phyloP scores from a whole-genome alignment of 495 filamentous ascomycete species.

The Podospora tetraspora region DNA sequence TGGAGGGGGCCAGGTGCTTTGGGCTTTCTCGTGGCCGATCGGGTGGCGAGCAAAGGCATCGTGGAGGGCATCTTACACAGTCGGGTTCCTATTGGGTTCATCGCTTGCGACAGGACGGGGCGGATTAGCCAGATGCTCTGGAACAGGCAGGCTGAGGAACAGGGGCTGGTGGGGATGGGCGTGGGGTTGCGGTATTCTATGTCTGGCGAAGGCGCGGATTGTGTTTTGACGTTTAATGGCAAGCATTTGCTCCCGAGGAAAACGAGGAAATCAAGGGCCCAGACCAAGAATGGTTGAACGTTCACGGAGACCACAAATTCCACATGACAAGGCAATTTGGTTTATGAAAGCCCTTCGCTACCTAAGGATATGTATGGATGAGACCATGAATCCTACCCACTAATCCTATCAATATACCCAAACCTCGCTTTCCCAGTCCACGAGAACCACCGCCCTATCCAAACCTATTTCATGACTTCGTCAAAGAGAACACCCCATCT shows the following conservation, averaged over 20 bases:
- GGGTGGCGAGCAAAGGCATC: constrained; percentile 48
- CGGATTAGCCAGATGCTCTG: constrained; percentile 60
- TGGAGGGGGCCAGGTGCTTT: constrained; percentile 57
- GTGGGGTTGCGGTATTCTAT: constrained; percentile 51
- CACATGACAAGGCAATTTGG: not conserved
- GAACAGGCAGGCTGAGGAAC: constrained; percentile 57
- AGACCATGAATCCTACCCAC: not conserved
- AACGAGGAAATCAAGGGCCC: not conserved
- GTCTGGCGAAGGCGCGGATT: constrained; percentile 18
- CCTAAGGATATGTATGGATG: not conserved
- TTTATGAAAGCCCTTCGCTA: not conserved
- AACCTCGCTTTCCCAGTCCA: not conserved
- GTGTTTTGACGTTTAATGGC: constrained; percentile 56
- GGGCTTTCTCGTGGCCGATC: constrained; percentile 54
- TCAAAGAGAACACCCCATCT: not conserved
- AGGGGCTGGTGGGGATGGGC: constrained; percentile 60
- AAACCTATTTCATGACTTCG: not conserved
- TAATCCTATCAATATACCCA: not conserved
- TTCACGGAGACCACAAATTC: not conserved
- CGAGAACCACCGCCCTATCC: not conserved
- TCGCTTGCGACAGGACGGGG: constrained; percentile 47
- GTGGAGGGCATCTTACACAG: constrained; percentile 63
- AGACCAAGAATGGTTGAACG: not conserved
- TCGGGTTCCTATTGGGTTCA: constrained; percentile 57
- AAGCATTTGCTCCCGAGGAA: constrained; percentile 29